These are phyloP conservation scores for Blepharisma undulans DNA, from an alignment of 169 alveolate genomes.

Conservation along the genomic window DNA sequence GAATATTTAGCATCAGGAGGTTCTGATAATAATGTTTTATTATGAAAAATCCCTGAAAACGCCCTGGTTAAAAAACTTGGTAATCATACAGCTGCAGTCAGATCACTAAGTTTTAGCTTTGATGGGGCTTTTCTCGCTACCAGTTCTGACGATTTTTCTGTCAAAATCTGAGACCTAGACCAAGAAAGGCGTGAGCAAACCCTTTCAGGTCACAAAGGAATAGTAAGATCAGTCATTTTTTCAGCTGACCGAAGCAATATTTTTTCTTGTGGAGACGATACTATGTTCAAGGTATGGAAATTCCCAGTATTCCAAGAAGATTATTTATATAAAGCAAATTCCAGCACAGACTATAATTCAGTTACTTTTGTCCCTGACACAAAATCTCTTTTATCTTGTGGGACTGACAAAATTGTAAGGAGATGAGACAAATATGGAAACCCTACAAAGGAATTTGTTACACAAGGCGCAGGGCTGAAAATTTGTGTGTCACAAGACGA, in stretches of 20 bases:
- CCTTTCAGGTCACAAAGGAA: neutral
- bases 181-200: neutral
- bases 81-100: neutral
- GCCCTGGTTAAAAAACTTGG: neutral
- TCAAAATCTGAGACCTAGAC: neutral
- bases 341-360: neutral
- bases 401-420: neutral
- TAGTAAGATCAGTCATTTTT: neutral
- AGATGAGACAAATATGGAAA: neutral
- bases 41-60: neutral
- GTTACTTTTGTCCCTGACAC: neutral
- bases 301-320: neutral
- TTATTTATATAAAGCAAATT: neutral
- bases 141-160: neutral
- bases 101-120: neutral
- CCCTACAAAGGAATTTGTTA: neutral
- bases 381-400: neutral
- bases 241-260: neutral
- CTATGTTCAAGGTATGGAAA: neutral
- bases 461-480: slow-evolving; percentile 4
- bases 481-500: neutral
- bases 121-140: neutral
- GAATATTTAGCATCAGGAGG: neutral
- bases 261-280: neutral
- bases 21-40: neutral